phyloP scores from a whole-genome alignment of 345 rosid species.

The Barbarea vulgaris region DNA sequence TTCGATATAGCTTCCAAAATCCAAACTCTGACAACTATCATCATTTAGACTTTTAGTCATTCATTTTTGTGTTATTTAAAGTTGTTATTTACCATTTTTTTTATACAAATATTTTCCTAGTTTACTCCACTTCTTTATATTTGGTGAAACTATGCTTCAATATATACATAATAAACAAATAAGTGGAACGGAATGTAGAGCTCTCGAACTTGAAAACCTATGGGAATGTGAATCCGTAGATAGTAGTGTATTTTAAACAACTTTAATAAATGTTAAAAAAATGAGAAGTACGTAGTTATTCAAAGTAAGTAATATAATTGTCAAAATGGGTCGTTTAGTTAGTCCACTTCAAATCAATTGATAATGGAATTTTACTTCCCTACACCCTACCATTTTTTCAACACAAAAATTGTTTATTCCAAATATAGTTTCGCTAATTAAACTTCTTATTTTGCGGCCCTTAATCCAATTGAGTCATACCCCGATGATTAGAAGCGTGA shows the following conservation, averaged over 20 bases:
- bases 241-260: background rate
- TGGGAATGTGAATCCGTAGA: conserved; percentile 36
- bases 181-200: conserved; percentile 9
- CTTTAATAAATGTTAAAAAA: background rate
- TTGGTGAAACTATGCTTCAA: background rate
- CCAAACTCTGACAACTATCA: background rate
- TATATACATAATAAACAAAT: background rate
- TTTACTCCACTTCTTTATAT: background rate
- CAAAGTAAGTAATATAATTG: conserved; percentile 30
- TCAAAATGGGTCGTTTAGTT: conserved; percentile 38
- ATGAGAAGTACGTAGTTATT: conserved; percentile 21
- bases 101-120: background rate
- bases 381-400: conserved; percentile 25
- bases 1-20: background rate
- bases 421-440: background rate
- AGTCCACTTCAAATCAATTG: conserved; percentile 41
- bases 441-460: conserved; percentile 41
- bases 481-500: conserved; percentile 29
- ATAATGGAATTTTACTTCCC: conserved; percentile 49
- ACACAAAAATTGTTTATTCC: conserved; percentile 15
- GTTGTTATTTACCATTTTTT: background rate
- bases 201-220: conserved; percentile 1
- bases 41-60: background rate
- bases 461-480: conserved; percentile 20
- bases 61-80: background rate